Evolutionary conservation across 306 rosid species (phyloP).

Genomic region (Corylus avellana): DNA sequence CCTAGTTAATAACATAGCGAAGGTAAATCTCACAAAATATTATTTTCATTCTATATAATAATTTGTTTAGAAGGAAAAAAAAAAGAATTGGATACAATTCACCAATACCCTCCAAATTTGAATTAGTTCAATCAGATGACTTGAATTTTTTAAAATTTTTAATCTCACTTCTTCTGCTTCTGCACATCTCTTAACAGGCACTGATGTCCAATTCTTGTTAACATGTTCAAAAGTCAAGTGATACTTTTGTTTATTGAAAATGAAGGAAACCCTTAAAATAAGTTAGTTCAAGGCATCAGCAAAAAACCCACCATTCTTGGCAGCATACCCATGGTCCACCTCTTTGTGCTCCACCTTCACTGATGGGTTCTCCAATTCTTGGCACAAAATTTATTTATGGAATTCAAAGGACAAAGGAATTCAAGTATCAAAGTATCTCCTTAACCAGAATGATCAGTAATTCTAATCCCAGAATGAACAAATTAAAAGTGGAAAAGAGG

Average conservation of each 20-base stretch:
- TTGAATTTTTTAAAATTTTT: background rate
- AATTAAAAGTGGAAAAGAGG: too few species aligned
- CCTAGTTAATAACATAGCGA: slow-evolving; percentile 44
- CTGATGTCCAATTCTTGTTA: background rate
- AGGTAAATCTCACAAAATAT: background rate
- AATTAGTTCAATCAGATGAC: background rate
- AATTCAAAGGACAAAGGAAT: background rate
- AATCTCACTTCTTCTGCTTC: background rate
- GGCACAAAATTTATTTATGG: background rate
- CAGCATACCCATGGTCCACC: background rate
- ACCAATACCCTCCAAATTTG: background rate
- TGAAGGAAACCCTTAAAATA: background rate
- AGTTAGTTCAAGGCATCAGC: background rate
- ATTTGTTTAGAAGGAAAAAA: background rate
- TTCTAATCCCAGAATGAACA: background rate
- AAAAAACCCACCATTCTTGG: background rate
- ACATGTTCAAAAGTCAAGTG: background rate
- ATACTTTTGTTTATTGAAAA: background rate
- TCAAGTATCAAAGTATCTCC: background rate
- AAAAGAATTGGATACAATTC: background rate
- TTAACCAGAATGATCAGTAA: background rate
- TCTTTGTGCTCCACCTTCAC: background rate
- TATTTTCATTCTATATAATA: background rate
- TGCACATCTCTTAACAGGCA: background rate
- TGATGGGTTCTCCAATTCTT: background rate